phyloP scores from a whole-genome alignment of 2,329 filamentous ascomycete genomes.

The Neophaeococcomyces aloes region DNA sequence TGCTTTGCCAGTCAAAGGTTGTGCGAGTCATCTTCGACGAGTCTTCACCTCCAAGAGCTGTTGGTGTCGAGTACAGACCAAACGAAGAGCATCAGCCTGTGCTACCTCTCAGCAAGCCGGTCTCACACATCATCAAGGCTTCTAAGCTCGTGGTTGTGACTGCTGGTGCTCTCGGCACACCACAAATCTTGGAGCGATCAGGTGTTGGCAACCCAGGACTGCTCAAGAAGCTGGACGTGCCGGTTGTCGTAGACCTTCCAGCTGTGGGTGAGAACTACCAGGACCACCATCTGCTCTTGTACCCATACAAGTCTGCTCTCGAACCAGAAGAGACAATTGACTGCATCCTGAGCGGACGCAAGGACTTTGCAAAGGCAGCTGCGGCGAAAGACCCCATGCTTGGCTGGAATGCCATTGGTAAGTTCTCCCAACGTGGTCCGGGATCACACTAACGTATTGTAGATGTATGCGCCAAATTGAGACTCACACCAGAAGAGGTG shows the following conservation, averaged over 20 bases:
- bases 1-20: constrained; percentile 48
- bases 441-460: too few relatives aligned
- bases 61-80: constrained; percentile 29
- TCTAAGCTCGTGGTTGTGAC: constrained; percentile 37
- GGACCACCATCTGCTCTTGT: constrained; percentile 46
- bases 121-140: constrained; percentile 25
- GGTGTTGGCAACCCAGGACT: constrained; percentile 49
- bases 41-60: constrained; percentile 33
- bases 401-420: constrained; percentile 51
- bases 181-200: constrained; percentile 54
- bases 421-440: too few relatives aligned
- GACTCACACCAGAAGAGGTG: constrained; percentile 44
- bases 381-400: constrained; percentile 27
- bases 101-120: constrained; percentile 39
- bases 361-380: constrained; percentile 27
- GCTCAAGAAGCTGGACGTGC: constrained; percentile 45
- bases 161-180: constrained; percentile 51
- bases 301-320: constrained; percentile 42
- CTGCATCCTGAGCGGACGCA: constrained; percentile 39
- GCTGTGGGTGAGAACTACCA: constrained; percentile 56
- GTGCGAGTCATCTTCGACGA: constrained; percentile 39
- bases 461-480: constrained; percentile 41
- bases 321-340: constrained; percentile 43
- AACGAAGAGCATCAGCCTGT: constrained; percentile 39
- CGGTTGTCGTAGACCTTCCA: constrained; percentile 45